Base-by-base conservation (phyloP, 441 rosid genomes). In the Pelargonium fulgidum region DNA sequence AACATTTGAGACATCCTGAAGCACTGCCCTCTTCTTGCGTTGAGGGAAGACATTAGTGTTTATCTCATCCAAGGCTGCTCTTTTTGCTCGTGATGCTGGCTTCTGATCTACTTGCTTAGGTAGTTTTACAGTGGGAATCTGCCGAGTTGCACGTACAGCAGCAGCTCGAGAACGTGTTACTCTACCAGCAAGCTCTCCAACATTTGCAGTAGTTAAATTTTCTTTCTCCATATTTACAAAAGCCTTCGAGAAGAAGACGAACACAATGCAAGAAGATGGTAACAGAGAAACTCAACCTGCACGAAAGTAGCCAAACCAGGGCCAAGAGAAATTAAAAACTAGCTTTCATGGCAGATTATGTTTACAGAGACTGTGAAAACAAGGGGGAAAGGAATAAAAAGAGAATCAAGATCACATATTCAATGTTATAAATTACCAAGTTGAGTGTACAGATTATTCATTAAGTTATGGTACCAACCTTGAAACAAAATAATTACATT, bases 91-190 rank as follows among this genome's bases (percentile, higher is more conserved):
- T 68, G 50, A 69, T 75, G 70, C 72, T 0, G 70, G 74, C 65
- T 73, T 78, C 74, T 71, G 84, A 64, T 76, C 81, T 69, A 75
- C 82, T 73, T 80, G 72, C 44, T 64, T 47, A 56, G 81, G 26
- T 50, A 77, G 79, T 72, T 72, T 76, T 11, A 73, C 76, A 72
- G 85, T 75, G 17, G 76, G 67, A 24, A 74, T 44, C 68, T 76
- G 70, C 48, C 73, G 76, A 64, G 85, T 72, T 61, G 82, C 76
- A 17, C 75, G 66, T 73, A 87, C 76, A 44, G 85, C 85, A 67
- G 93, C 87, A 47, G 86, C 88, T 75, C 83, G 76, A 66, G 98
- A 76, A 52, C 98, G 95, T 61, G 98, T 92, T 48, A 90, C 26
- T 69, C 89, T 86, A 68, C 83, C 85, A 75, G 68, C 76, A 72